Percentiles rank a stretch among this genome's conserved stretches.
Evolutionary conservation across 2,329 filamentous ascomycete genomes (phyloP).

Genomic region (Xylaria sp.): DNA sequence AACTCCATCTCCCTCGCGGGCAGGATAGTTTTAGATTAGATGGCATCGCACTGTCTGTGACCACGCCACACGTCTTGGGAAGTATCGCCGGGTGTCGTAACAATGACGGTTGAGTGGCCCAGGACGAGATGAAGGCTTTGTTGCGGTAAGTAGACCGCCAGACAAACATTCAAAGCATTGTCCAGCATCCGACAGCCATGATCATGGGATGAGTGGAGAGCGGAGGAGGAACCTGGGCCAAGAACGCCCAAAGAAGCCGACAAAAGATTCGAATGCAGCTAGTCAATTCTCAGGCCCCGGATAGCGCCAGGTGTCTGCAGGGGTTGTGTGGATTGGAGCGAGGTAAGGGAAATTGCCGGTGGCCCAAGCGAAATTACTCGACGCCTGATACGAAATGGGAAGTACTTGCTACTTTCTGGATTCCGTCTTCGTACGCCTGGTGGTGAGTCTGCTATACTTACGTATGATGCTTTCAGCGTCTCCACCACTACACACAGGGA

Average conservation of each 20-base stretch:
- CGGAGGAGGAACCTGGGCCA: constrained; percentile 17
- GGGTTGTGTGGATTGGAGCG: constrained; percentile 23
- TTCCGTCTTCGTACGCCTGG: background rate
- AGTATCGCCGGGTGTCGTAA: background rate
- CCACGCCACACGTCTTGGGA: constrained; percentile 1
- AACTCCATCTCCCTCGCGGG: background rate
- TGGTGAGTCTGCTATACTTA: background rate
- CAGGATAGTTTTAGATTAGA: too few relatives aligned
- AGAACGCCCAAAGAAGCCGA: constrained; percentile 4
- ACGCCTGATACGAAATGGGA: background rate
- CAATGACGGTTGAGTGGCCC: constrained; percentile 13
- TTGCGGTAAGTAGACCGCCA: constrained; percentile 7
- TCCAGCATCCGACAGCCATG: constrained; percentile 6
- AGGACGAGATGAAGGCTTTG: constrained; percentile 10
- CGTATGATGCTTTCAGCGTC: too few relatives aligned
- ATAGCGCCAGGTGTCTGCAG: constrained; percentile 12
- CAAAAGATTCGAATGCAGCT: constrained; percentile 19
- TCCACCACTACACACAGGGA: too few relatives aligned
- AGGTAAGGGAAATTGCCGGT: constrained; percentile 37
- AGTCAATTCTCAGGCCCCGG: constrained; percentile 1
- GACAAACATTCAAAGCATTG: constrained; percentile 2
- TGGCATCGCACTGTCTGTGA: too few relatives aligned
- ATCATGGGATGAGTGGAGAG: constrained; percentile 20
- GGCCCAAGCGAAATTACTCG: constrained; percentile 38
- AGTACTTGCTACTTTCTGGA: background rate